Conservation (phyloP, 2,329 filamentous ascomycete species). For the Exophiala aquamarina region DNA sequence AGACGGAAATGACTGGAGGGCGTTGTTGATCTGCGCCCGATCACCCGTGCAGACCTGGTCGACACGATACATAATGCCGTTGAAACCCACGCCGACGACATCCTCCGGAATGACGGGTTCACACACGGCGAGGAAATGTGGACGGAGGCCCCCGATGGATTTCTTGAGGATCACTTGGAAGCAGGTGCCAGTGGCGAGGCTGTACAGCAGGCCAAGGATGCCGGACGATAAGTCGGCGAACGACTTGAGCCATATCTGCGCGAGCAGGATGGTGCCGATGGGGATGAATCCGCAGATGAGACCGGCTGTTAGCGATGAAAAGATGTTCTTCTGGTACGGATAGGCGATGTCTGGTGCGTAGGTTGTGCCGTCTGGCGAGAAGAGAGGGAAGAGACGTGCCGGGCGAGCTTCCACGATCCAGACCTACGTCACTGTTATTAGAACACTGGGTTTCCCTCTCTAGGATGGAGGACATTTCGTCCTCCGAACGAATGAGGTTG, state of each 20-base stretch:
- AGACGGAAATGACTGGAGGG: constrained; percentile 79
- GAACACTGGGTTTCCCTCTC: no score
- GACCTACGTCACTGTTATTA: constrained; percentile 2
- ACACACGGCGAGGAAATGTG: constrained; percentile 25
- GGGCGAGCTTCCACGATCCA: constrained; percentile 10
- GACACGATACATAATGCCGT: constrained; percentile 57
- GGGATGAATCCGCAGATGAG: constrained; percentile 18
- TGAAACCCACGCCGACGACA: constrained; percentile 19
- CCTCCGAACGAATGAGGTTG: neutral
- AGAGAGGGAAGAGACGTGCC: constrained; percentile 11
- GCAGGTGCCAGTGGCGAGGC: constrained; percentile 21
- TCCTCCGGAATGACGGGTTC: constrained; percentile 12
- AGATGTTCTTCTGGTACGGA: constrained; percentile 19
- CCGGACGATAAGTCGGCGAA: constrained; percentile 22
- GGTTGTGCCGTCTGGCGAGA: constrained; percentile 7
- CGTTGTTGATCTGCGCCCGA: constrained; percentile 72
- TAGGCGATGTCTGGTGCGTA: constrained; percentile 21
- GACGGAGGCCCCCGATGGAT: constrained; percentile 23
- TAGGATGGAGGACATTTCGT: neutral
- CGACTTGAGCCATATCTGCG: constrained; percentile 18
- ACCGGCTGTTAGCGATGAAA: constrained; percentile 16
- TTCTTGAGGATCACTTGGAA: constrained; percentile 25
- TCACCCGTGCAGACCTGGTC: constrained; percentile 69
- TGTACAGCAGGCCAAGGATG: constrained; percentile 19
- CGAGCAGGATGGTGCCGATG: constrained; percentile 16